A percentile compares a stretch with the other conserved stretches of the same genome.
phyloP scores from a whole-genome alignment of 2,329 filamentous ascomycete genomes.

The Penicillium expansum region DNA sequence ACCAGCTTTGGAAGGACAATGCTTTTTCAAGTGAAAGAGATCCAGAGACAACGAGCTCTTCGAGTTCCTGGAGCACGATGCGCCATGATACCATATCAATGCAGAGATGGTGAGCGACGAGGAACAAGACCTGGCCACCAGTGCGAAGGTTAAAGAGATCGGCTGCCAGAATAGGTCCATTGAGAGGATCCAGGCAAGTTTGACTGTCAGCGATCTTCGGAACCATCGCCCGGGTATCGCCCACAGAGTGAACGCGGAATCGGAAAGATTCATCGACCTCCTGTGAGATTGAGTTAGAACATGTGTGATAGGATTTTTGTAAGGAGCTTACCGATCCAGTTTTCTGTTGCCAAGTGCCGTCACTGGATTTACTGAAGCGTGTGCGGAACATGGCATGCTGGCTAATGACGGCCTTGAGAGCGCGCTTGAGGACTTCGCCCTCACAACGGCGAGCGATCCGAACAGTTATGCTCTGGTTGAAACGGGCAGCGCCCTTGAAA shows the following conservation, averaged over 20 bases:
- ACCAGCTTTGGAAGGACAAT: conserved; percentile 42
- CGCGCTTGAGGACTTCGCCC: conserved; percentile 24
- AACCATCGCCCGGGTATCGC: conserved; percentile 24
- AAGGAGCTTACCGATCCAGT: conserved; percentile 23
- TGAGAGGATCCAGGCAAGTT: conserved; percentile 31
- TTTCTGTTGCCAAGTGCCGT: conserved; percentile 30
- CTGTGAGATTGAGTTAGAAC: conserved; percentile 20
- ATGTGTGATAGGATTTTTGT: accelerated
- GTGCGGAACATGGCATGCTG: conserved; percentile 39
- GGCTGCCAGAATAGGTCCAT: conserved; percentile 38
- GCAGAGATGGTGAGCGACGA: conserved; percentile 30
- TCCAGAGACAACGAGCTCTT: conserved; percentile 35
- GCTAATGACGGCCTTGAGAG: conserved; percentile 30
- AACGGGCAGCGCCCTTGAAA: conserved; percentile 26
- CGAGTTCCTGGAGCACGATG: conserved; percentile 37
- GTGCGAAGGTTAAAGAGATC: conserved; percentile 40
- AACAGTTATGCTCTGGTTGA: conserved; percentile 38
- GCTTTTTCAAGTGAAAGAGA: conserved; percentile 34
- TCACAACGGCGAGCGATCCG: conserved; percentile 28
- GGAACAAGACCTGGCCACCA: conserved; percentile 31
- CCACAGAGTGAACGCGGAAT: conserved; percentile 30
- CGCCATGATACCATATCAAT: conserved; percentile 38
- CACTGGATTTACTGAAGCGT: conserved; percentile 23
- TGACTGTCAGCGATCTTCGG: conserved; percentile 32
- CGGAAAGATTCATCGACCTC: conserved; percentile 34